Conservation (phyloP, 192 early-diverging fungal genomes). For the Linnemannia schmuckeri region DNA sequence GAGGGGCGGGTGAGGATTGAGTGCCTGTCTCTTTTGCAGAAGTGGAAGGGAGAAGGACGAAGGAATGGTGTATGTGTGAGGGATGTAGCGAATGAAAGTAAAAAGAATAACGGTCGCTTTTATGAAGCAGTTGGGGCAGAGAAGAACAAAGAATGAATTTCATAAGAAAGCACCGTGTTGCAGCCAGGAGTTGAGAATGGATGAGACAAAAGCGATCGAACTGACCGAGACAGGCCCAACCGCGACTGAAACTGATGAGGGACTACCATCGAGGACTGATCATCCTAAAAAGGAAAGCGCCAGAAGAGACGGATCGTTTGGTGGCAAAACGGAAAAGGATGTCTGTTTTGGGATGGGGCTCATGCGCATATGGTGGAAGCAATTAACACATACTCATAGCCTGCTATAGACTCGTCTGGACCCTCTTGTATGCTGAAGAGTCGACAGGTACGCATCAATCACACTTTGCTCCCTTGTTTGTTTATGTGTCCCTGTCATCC, state of each 20-base stretch:
- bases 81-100: not conserved
- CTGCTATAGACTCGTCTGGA: too few relatives aligned
- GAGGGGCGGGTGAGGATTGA: not conserved
- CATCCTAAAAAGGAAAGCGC: not conserved
- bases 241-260: not conserved
- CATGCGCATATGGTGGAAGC: too few relatives aligned
- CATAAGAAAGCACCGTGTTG: not conserved
- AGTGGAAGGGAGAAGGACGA: not conserved
- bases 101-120: not conserved
- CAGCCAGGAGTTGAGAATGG: not conserved
- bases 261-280: not conserved
- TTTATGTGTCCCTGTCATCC: too few relatives aligned
- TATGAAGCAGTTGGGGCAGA: not conserved
- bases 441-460: too few relatives aligned
- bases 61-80: not conserved
- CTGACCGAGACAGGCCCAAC: slow-evolving; percentile 2
- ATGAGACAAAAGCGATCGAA: not conserved
- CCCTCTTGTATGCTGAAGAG: too few relatives aligned
- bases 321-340: too few relatives aligned
- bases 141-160: not conserved
- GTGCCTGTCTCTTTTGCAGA: not conserved
- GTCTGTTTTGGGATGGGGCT: too few relatives aligned
- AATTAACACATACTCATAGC: too few relatives aligned
- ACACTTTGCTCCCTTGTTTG: too few relatives aligned
- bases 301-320: not conserved